Conservation (phyloP, 2,329 filamentous ascomycete species). For the Colletotrichum sp. region DNA sequence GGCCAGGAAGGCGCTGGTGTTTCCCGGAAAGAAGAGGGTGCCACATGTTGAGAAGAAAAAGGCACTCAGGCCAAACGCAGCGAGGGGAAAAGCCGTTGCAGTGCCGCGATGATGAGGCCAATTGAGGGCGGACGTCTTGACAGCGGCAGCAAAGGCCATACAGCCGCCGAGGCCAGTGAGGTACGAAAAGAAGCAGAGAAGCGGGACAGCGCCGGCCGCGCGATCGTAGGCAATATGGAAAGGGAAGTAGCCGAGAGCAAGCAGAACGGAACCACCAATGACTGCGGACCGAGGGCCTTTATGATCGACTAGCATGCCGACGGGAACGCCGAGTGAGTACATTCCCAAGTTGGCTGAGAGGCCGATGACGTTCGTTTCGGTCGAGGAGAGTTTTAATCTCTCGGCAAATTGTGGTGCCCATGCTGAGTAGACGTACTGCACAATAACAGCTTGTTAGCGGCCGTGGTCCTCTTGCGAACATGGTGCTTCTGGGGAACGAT, state of each 20-base stretch:
- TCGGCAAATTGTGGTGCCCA: conserved; percentile 97
- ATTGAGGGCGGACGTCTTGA: conserved; percentile 88
- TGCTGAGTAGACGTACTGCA: conserved; percentile 94
- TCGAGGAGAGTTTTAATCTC: conserved; percentile 85
- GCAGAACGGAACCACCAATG: conserved; percentile 72
- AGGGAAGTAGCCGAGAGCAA: conserved; percentile 85
- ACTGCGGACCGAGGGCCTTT: conserved; percentile 82
- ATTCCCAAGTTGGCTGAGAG: conserved; percentile 89
- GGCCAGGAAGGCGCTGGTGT: conserved; percentile 82
- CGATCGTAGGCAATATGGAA: conserved; percentile 79
- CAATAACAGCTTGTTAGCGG: neutral
- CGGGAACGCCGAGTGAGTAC: conserved; percentile 88
- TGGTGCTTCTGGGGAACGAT: neutral
- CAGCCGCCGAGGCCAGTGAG: conserved; percentile 89
- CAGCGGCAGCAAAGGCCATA: conserved; percentile 84
- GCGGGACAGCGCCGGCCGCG: conserved; percentile 62
- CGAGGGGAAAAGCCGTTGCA: conserved; percentile 90
- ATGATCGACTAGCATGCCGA: conserved; percentile 85
- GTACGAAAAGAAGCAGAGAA: conserved; percentile 83
- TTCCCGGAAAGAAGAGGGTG: conserved; percentile 78
- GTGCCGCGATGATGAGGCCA: conserved; percentile 92
- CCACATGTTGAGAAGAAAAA: conserved; percentile 93
- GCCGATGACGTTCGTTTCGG: conserved; percentile 89
- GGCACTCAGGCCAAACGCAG: conserved; percentile 92
- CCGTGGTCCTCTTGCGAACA: neutral